Base-by-base conservation (phyloP, 108 stramenopile species). In the Mayamaea pseudoterrestris region DNA sequence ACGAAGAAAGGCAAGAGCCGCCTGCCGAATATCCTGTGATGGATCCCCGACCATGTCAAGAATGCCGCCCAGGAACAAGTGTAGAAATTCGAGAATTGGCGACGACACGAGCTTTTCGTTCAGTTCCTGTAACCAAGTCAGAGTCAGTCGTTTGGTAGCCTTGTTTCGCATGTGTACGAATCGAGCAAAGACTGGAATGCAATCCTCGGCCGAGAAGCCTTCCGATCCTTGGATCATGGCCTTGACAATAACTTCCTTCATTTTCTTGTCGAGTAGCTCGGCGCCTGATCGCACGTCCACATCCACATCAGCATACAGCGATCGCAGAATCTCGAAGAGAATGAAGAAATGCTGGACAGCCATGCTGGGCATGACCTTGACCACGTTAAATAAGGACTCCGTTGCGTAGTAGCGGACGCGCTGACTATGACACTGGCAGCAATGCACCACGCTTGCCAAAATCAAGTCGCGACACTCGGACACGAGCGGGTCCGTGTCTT, bases 11-110 rank as follows among this genome's bases (percentile, higher is more conserved):
- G 79, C 77, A 39, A 85, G 52, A 9, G 88, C 88, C 16, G 80
- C 79, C 50, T 85, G 74, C n/a, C 80, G 78, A 53, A 90, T 80
- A 13, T 65, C 73, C 24, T 69, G 3, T 30, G 76, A 78, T 2
- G 88, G 88, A 46, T 90, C 88, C 11, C 80, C 83, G 22, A 90
- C 65, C 83, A 90, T 90, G 64, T 76, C 83, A 50, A 90, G 85
- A 32, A 90, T 78, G 3, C 79, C 88, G 2, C 77, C 71, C 32
- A 90, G 47, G 41, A 90, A 83, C 27, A 90, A 44, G 30, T 90
- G 88, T 27, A 90, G 47, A 51, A 78, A 90, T 36, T 82, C 78
- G 44, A 90, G 50, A 45, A 90, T 72, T 12, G 88, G 88, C n/a
- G 80, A 74, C 27, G 83, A 83, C 24, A 90, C 65, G 11, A 90